Evolutionary conservation across 805 yeast species (phyloP).

Genomic region (Vanderwaltozyma verrucispora): DNA sequence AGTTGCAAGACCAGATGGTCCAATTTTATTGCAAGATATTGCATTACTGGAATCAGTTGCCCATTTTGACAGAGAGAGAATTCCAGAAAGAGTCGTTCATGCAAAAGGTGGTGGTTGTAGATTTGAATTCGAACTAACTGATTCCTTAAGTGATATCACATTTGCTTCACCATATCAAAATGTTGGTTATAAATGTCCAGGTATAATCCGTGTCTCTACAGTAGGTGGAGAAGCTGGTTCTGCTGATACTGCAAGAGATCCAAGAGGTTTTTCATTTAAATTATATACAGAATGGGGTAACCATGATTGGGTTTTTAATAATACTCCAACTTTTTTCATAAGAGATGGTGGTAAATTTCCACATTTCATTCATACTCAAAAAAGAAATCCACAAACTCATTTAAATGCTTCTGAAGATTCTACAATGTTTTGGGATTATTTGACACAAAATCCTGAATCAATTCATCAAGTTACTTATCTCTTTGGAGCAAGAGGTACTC

Average conservation of each 20-base stretch:
- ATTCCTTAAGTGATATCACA: conserved; percentile 43
- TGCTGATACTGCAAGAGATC: conserved; percentile 78
- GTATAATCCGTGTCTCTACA: conserved; percentile 51
- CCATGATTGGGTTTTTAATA: conserved; percentile 76
- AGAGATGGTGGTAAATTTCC: conserved; percentile 76
- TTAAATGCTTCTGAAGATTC: conserved; percentile 37
- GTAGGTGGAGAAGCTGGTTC: conserved; percentile 82
- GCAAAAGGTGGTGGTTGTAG: conserved; percentile 59
- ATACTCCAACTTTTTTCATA: conserved; percentile 76
- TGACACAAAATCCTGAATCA: conserved; percentile 43
- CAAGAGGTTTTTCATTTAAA: conserved; percentile 76
- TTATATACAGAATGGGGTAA: conserved; percentile 78
- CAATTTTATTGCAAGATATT: conserved; percentile 47
- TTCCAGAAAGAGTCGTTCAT: conserved; percentile 60
- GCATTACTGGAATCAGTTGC: conserved; percentile 46
- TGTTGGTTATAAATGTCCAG: conserved; percentile 34
- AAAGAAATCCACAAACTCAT: conserved; percentile 57
- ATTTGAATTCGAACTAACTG: conserved; percentile 49
- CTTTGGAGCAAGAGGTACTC: conserved; percentile 54
- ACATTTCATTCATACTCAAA: conserved; percentile 80
- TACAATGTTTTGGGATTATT: conserved; percentile 48
- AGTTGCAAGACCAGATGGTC: conserved; percentile 46
- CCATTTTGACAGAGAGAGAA: conserved; percentile 54
- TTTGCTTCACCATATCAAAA: conserved; percentile 34
- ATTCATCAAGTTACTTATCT: conserved; percentile 47